Conservation (phyloP, 192 early-diverging fungal genomes). For the Backusella tuberculispora region DNA sequence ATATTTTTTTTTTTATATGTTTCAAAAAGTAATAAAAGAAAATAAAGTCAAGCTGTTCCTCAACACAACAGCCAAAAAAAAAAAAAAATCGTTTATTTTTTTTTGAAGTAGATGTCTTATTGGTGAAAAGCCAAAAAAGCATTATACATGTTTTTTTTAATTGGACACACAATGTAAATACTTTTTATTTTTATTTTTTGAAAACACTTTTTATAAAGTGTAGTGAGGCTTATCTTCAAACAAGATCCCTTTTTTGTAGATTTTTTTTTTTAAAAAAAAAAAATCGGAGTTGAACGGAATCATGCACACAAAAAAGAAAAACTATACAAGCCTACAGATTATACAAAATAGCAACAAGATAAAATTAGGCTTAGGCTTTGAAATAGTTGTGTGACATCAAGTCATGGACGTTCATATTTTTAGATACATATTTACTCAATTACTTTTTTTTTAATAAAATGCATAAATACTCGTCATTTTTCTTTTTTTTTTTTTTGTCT, state of each 20-base stretch:
- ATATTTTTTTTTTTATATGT: background rate
- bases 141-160: background rate
- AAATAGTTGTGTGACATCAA: background rate
- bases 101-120: background rate
- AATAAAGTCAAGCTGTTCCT: background rate
- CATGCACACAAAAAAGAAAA: background rate
- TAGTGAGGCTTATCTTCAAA: background rate
- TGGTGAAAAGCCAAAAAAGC: too few relatives aligned
- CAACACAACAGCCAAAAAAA: background rate
- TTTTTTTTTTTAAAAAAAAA: background rate
- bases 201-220: background rate
- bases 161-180: background rate
- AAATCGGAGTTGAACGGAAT: constrained; percentile 2
- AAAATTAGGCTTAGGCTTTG: constrained; percentile 6
- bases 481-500: background rate
- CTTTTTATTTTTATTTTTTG: too few relatives aligned
- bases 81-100: too few relatives aligned
- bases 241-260: background rate
- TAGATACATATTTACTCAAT: background rate
- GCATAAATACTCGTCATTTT: background rate
- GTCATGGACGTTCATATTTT: background rate
- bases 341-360: constrained; percentile 10
- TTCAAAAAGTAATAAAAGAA: background rate
- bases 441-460: background rate
- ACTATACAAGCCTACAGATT: background rate